Conservation (phyloP, 164 flowering plant genomes). For the Echeveria elegans region DNA sequence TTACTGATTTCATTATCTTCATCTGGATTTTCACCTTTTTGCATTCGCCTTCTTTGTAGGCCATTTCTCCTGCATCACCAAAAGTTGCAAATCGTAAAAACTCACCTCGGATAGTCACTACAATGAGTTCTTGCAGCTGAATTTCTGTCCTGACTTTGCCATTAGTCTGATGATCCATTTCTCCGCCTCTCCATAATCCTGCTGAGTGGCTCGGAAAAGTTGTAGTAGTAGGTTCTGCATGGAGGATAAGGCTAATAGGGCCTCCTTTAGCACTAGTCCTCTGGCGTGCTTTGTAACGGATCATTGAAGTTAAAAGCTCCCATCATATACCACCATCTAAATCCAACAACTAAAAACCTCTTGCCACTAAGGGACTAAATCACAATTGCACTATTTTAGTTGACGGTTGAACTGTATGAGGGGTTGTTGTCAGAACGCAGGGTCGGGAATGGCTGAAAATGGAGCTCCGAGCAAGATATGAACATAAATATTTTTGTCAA, state of each 20-base stretch:
- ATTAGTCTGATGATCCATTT: conserved; percentile 67
- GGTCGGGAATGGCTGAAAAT: conserved; percentile 66
- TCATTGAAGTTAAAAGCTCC: conserved; percentile 95
- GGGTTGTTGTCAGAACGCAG: conserved; percentile 63
- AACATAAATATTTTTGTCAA: neutral
- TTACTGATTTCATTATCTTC: conserved; percentile 56
- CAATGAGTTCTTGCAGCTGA: conserved; percentile 77
- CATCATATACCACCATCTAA: conserved; percentile 89
- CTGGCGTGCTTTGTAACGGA: conserved; percentile 80
- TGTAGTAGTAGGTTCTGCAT: conserved; percentile 76
- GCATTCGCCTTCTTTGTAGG: conserved; percentile 60
- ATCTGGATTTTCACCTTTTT: conserved; percentile 61
- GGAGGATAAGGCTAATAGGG: conserved; percentile 65
- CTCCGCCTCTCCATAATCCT: conserved; percentile 80
- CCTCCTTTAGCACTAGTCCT: conserved; percentile 93
- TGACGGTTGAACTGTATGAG: conserved; percentile 97
- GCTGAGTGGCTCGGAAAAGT: conserved; percentile 73
- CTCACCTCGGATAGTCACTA: too few relatives aligned
- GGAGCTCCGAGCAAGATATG: neutral
- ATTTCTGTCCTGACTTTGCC: conserved; percentile 97
- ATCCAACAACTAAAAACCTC: conserved; percentile 82
- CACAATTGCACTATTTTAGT: conserved; percentile 74
- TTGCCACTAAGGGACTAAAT: conserved; percentile 72
- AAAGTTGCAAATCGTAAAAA: too few relatives aligned
- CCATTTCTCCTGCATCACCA: conserved; percentile 42